Evolutionary conservation across 2,329 filamentous ascomycete species (phyloP).

Genomic region (Xylaria hypoxylon): DNA sequence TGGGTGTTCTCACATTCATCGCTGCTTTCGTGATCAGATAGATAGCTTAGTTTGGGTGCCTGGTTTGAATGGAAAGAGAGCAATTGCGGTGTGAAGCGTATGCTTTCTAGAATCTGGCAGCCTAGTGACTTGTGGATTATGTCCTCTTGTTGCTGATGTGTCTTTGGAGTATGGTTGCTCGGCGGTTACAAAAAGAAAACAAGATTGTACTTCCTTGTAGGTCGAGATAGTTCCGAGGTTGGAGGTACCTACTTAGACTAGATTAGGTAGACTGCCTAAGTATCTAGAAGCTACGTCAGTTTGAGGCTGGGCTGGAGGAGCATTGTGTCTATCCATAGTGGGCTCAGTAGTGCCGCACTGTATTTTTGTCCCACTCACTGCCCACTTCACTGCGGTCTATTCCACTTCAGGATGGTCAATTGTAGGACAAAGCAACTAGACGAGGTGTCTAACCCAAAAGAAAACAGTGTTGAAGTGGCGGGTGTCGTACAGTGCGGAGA

Average conservation of each 20-base stretch:
- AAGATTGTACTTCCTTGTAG: conserved; percentile 20
- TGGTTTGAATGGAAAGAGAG: neutral
- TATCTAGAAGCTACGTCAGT: conserved; percentile 20
- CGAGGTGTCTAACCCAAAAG: neutral
- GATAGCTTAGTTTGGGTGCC: neutral
- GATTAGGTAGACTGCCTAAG: no score
- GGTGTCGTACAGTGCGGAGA: neutral
- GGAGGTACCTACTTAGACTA: neutral
- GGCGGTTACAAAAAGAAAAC: conserved; percentile 23
- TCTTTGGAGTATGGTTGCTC: conserved; percentile 10
- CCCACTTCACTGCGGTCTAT: neutral
- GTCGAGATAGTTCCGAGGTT: neutral
- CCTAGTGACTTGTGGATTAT: neutral
- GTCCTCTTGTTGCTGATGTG: conserved; percentile 17
- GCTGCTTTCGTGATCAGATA: conserved; percentile 6
- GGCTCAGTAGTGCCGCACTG: neutral
- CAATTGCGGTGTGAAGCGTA: neutral
- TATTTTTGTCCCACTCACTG: neutral
- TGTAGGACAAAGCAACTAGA: neutral
- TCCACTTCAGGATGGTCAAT: neutral
- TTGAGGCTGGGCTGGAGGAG: neutral
- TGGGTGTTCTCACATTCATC: conserved; percentile 36
- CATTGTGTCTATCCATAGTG: neutral
- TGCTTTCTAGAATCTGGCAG: conserved; percentile 11
- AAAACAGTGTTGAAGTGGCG: neutral